Conservation (phyloP, 2,329 filamentous ascomycete species). For the Fusarium tjaetaba region DNA sequence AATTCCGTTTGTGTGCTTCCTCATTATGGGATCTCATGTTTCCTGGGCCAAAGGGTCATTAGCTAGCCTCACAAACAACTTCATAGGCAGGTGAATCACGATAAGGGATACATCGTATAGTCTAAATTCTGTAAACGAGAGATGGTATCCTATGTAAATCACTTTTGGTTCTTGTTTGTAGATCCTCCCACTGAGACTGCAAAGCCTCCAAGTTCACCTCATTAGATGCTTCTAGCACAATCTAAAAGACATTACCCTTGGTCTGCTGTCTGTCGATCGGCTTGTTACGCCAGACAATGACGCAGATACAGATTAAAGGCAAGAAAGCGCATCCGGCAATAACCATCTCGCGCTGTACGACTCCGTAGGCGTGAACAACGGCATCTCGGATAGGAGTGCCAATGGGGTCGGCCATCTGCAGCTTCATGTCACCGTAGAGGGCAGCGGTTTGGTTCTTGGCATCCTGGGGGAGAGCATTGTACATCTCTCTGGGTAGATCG, state of each 20-base stretch:
- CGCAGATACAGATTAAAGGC: constrained; percentile 49
- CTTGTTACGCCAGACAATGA: constrained; percentile 61
- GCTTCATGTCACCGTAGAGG: constrained; percentile 64
- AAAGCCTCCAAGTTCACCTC: background rate
- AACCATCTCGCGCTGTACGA: constrained; percentile 61
- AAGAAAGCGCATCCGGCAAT: constrained; percentile 49
- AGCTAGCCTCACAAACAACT: background rate
- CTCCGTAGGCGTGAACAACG: constrained; percentile 67
- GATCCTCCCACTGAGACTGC: background rate
- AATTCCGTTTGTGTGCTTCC: background rate
- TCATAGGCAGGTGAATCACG: background rate
- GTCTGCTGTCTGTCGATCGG: constrained; percentile 59
- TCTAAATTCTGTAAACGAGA: background rate
- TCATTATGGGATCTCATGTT: background rate
- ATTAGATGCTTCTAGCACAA: background rate
- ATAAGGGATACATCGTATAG: background rate
- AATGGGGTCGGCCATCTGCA: constrained; percentile 61
- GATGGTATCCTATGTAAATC: background rate
- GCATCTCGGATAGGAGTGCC: constrained; percentile 59
- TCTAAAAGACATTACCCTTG: constrained; percentile 62
- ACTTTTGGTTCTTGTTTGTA: background rate
- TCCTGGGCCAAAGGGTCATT: background rate
- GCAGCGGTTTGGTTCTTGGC: constrained; percentile 50
- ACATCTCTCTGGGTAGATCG: constrained; percentile 55
- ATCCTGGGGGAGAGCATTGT: constrained; percentile 58